Evolutionary conservation across 768 basidiomycete species (phyloP).

Genomic region (Phanerochaete sordida): DNA sequence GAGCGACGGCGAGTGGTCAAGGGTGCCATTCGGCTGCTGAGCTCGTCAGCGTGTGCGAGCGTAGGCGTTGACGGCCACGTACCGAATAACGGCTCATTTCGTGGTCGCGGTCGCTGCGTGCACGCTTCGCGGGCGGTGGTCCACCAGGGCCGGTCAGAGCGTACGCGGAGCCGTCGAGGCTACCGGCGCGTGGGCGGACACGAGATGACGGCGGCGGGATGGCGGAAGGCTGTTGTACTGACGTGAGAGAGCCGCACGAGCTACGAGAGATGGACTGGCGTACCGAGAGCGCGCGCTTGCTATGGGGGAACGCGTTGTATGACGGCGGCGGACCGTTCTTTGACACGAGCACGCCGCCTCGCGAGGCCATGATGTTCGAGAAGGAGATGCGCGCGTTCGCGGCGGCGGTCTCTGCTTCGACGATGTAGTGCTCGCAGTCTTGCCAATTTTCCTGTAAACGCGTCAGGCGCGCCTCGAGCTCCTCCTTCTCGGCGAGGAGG

Average conservation of each 20-base stretch:
- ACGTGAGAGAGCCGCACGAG: neutral
- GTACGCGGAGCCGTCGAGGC: conserved; percentile 33
- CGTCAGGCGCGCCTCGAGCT: conserved; percentile 43
- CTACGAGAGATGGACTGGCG: conserved; percentile 5
- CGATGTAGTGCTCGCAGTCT: conserved; percentile 47
- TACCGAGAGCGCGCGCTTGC: conserved; percentile 18
- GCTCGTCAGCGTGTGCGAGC: neutral
- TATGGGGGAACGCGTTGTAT: neutral
- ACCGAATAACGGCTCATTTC: neutral
- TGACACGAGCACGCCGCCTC: conserved; percentile 39
- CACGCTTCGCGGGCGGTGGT: conserved; percentile 49
- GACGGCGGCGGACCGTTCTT: neutral
- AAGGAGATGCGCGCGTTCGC: conserved; percentile 50
- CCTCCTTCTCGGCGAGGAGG: conserved; percentile 49
- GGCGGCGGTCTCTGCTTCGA: conserved; percentile 39
- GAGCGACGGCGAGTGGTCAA: conserved; percentile 18
- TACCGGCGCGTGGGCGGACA: conserved; percentile 42
- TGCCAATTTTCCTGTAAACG: conserved; percentile 46
- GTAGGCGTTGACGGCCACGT: conserved; percentile 10
- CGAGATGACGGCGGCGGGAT: conserved; percentile 39
- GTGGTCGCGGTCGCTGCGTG: conserved; percentile 33
- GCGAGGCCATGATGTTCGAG: conserved; percentile 39
- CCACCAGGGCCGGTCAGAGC: conserved; percentile 27
- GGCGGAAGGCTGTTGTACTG: conserved; percentile 27
- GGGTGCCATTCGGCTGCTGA: neutral